phyloP scores from a whole-genome alignment of 2,329 filamentous ascomycete genomes.

The Hansfordia pulvinata region DNA sequence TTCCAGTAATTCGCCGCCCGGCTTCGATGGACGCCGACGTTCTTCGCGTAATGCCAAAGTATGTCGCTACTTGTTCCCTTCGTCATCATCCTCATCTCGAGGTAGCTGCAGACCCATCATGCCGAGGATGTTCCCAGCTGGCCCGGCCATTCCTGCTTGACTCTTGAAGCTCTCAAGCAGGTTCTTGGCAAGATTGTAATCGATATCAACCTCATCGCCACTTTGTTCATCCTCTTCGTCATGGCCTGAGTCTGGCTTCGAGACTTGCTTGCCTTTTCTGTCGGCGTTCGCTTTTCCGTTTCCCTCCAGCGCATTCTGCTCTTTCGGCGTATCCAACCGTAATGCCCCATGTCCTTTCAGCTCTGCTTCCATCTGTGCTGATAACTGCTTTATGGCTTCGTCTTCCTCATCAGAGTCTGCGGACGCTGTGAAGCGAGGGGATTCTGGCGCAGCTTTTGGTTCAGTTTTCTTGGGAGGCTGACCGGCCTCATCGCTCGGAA shows the following conservation, averaged over 20 bases:
- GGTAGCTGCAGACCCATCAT: slow-evolving; percentile 77
- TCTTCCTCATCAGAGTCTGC: slow-evolving; percentile 32
- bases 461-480: slow-evolving; percentile 2
- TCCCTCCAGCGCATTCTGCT: slow-evolving; percentile 15
- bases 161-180: slow-evolving; percentile 86
- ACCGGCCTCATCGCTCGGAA: slow-evolving; percentile 18
- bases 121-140: slow-evolving; percentile 74
- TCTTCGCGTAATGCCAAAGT: too few species aligned
- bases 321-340: slow-evolving; percentile 28
- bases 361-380: slow-evolving; percentile 60
- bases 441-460: slow-evolving; percentile 3
- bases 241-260: slow-evolving; percentile 12
- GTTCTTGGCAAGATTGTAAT: slow-evolving; percentile 82
- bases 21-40: too few species aligned
- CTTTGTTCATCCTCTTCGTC: slow-evolving; percentile 35
- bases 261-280: slow-evolving; percentile 6
- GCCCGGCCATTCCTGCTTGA: slow-evolving; percentile 74
- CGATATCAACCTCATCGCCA: slow-evolving; percentile 54
- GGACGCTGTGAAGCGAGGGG: too few species aligned
- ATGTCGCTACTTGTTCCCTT: slow-evolving; percentile 8
- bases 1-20: too few species aligned
- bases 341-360: slow-evolving; percentile 56
- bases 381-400: slow-evolving; percentile 50
- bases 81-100: slow-evolving; percentile 42
- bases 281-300: slow-evolving; percentile 9